Percentiles rank a stretch among this genome's conserved stretches.
Conservation (phyloP, 495 filamentous ascomycete genomes). For the Penicillium silybi region DNA sequence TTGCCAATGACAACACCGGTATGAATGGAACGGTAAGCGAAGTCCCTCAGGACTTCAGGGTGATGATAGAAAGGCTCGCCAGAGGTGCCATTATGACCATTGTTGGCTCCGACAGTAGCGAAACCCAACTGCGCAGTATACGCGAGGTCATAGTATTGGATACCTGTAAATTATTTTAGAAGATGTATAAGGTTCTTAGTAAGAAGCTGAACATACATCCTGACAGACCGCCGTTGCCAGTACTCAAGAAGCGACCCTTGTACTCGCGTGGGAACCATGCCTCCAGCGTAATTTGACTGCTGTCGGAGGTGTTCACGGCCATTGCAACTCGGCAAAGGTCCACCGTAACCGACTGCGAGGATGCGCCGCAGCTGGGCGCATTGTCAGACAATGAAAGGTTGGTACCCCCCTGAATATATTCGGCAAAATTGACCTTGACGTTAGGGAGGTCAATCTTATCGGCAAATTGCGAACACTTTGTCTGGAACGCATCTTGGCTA, state of each 20-base stretch:
- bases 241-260: slow-evolving; percentile 49
- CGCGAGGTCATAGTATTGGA: slow-evolving; percentile 34
- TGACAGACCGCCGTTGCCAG: slow-evolving; percentile 54
- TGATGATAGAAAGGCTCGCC: slow-evolving; percentile 42
- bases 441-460: slow-evolving; percentile 32
- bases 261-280: slow-evolving; percentile 55
- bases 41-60: slow-evolving; percentile 47
- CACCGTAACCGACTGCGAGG: slow-evolving; percentile 38
- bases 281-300: slow-evolving; percentile 52
- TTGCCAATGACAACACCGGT: slow-evolving; percentile 52
- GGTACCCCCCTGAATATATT: slow-evolving; percentile 45
- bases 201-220: slow-evolving; percentile 39
- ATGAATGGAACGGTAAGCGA: slow-evolving; percentile 45
- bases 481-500: slow-evolving; percentile 28
- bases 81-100: slow-evolving; percentile 47
- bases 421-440: slow-evolving; percentile 35
- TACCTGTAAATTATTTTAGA: slow-evolving; percentile 17
- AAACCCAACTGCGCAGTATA: slow-evolving; percentile 42
- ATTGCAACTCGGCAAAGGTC: slow-evolving; percentile 58
- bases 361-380: slow-evolving; percentile 36
- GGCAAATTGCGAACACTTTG: slow-evolving; percentile 30
- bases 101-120: slow-evolving; percentile 47
- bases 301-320: slow-evolving; percentile 49
- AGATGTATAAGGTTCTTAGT: not conserved
- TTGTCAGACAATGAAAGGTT: slow-evolving; percentile 47